Base-by-base conservation (phyloP, 352 stramenopile species). In the Phytophthora brassicae region DNA sequence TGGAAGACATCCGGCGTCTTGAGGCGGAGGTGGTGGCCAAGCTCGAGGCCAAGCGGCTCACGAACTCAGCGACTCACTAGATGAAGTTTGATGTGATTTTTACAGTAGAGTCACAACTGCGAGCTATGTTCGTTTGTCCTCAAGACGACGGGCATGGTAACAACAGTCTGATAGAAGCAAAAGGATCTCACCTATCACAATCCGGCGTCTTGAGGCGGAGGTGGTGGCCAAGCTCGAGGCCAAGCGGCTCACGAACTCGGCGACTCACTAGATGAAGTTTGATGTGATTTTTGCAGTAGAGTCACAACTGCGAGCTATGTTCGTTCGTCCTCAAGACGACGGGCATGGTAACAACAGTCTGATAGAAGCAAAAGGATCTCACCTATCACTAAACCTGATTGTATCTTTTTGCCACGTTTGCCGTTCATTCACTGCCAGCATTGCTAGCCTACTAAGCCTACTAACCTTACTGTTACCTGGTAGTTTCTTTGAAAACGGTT, bases 1-100 rank as follows among this genome's bases (percentile, higher is more conserved):
- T 94, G 78, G 81, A 89, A 11, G 86, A 92, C 56, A 94, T 94
- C 70, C 86, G 86, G n/a, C 69, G 70, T 61, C 64, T 94, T 44
- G 86, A 94, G 60, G 70, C 70, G 46, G 81, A 86, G 39, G 77
- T 92, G 24, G 79, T 89, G 46, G 74, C 71, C 36, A 94, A 92
- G 58, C 81, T 92, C 29, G 77, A 88, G 45, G 80, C 77, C 51
- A 91, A 94, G 70, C 83, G 85, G 12, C 59, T 77, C 24, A 58
- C 68, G 16, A 79, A 68, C 54, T 64, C 70, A 24, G 61, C 69
- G 43, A 75, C 84, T 39, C 64, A 79, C 63, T 72, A 78, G 66
- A 77, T 22, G 36, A 56, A 35, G 31, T 16, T 45, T 45, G 19
- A 24, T 26, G 39, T 45, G 39, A 45, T 45, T 45, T 45, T 19